phyloP scores from a whole-genome alignment of 805 yeast genomes.

The Pichia cabralensis region DNA sequence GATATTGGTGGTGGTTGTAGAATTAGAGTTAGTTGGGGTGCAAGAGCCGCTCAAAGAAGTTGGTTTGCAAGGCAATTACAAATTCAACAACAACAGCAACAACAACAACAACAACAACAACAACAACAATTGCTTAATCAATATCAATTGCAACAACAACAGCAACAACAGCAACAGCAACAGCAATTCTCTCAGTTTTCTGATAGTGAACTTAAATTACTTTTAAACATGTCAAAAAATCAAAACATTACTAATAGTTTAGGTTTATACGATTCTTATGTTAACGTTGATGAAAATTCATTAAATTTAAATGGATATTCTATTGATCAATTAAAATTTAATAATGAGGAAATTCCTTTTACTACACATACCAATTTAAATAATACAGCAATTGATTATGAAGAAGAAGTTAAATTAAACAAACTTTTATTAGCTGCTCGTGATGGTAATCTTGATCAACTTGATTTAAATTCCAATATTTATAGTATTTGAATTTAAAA shows the following conservation, averaged over 20 bases:
- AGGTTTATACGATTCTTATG: slow-evolving; percentile 18
- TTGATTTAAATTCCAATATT: slow-evolving; percentile 36
- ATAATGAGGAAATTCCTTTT: slow-evolving; percentile 21
- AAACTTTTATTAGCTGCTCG: slow-evolving; percentile 45
- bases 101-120: slow-evolving; percentile 14
- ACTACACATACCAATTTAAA: slow-evolving; percentile 10
- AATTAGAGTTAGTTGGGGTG: slow-evolving; percentile 82
- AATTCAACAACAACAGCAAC: slow-evolving; percentile 19
- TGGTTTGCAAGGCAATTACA: slow-evolving; percentile 27
- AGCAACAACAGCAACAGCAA: slow-evolving; percentile 8
- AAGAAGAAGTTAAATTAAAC: slow-evolving; percentile 32
- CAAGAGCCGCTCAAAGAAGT: slow-evolving; percentile 38
- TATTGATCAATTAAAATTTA: slow-evolving; percentile 14
- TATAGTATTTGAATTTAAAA: no score
- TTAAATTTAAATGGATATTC: slow-evolving; percentile 10
- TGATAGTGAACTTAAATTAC: slow-evolving; percentile 7
- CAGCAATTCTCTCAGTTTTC: slow-evolving; percentile 13
- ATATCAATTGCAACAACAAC: neutral
- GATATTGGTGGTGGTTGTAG: slow-evolving; percentile 71
- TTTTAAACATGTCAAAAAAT: slow-evolving; percentile 9
- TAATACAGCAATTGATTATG: slow-evolving; percentile 8
- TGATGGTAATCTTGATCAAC: slow-evolving; percentile 43
- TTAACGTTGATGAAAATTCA: slow-evolving; percentile 16
- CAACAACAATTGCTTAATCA: neutral
- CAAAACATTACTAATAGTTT: slow-evolving; percentile 16